These are phyloP conservation scores for Aureobasidium sp. DNA, from an alignment of 2,329 filamentous ascomycete genomes.

Conservation along the genomic window DNA sequence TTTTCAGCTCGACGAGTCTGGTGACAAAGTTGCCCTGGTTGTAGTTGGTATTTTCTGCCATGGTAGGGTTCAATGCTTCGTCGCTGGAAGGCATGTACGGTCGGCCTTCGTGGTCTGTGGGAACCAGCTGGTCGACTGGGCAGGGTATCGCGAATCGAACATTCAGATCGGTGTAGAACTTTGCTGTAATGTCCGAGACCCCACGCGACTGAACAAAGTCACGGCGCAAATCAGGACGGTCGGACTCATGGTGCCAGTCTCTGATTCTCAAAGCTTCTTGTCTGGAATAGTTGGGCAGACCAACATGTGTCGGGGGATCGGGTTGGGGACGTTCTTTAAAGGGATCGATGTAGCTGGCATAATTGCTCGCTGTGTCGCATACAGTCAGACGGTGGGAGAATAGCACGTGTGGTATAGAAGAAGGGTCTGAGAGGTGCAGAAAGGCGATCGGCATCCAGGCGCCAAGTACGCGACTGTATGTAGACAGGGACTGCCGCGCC, in stretches of 20 bases:
- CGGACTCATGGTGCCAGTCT: slow-evolving; percentile 6
- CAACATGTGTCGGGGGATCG: slow-evolving; percentile 6
- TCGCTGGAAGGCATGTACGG: slow-evolving; percentile 13
- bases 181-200: slow-evolving; percentile 7
- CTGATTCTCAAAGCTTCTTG: neutral
- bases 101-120: slow-evolving; percentile 16
- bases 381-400: neutral
- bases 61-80: neutral
- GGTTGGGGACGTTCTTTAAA: slow-evolving; percentile 9
- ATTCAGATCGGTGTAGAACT: slow-evolving; percentile 26
- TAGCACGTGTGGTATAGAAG: neutral
- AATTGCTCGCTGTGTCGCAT: neutral
- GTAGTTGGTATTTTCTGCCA: slow-evolving; percentile 18
- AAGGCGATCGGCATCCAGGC: neutral
- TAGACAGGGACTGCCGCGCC: neutral
- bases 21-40: slow-evolving; percentile 38
- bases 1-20: slow-evolving; percentile 41
- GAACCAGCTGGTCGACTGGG: slow-evolving; percentile 32
- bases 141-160: slow-evolving; percentile 29
- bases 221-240: slow-evolving; percentile 1
- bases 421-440: neutral
- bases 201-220: neutral
- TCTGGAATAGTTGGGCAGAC: slow-evolving; percentile 6
- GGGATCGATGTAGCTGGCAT: slow-evolving; percentile 11
- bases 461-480: neutral